Evolutionary conservation across 225 moss, liverwort and hornwort genomes (phyloP).

Genomic region (Sphagnum contortum): DNA sequence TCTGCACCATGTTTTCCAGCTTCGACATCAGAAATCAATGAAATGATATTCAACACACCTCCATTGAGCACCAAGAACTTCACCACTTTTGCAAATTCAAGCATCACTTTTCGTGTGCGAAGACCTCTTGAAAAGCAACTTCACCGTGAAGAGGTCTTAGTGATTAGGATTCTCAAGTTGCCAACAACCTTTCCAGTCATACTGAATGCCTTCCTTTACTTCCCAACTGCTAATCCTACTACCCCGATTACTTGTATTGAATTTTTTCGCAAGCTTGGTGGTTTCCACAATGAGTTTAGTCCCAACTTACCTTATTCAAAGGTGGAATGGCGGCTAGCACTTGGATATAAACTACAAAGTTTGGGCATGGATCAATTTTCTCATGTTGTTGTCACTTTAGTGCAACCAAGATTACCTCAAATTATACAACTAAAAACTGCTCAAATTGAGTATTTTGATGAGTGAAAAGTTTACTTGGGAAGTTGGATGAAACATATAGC

Average conservation of each 20-base stretch:
- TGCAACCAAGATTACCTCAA: constrained; percentile 2
- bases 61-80: background rate
- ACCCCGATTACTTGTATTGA: constrained; percentile 5
- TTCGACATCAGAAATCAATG: rapidly evolving
- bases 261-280: constrained; percentile 5
- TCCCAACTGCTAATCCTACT: background rate
- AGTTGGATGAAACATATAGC: no score
- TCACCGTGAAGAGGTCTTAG: constrained; percentile 9
- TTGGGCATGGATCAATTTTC: background rate
- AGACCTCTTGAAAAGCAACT: constrained; percentile 3
- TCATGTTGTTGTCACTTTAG: constrained; percentile 26
- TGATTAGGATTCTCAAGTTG: constrained; percentile 7
- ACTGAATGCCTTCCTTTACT: constrained; percentile 15
- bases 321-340: constrained; percentile 12
- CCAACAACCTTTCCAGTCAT: no score
- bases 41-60: constrained; percentile 9
- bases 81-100: constrained; percentile 1
- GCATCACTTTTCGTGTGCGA: constrained; percentile 9
- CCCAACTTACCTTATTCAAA: constrained; percentile 1
- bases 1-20: constrained; percentile 12
- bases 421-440: no score
- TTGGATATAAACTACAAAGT: constrained; percentile 7
- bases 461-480: no score
- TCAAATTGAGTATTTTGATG: no score
- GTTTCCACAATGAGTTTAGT: background rate